phyloP scores from a whole-genome alignment of 768 basidiomycete genomes.

The Auriculariales sp. region DNA sequence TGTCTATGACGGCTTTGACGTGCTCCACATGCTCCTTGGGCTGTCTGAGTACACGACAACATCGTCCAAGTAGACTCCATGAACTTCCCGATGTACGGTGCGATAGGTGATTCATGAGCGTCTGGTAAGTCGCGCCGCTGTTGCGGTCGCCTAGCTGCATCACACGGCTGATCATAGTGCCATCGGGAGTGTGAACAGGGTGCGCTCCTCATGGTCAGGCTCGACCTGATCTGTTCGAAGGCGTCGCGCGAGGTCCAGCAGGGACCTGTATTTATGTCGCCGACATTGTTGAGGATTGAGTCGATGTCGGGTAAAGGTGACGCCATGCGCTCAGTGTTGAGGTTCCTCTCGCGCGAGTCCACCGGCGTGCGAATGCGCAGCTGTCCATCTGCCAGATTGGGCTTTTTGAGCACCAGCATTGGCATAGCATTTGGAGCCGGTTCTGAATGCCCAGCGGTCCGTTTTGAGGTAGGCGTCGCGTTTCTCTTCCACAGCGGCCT shows the following conservation, averaged over 20 bases:
- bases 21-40: constrained; percentile 17
- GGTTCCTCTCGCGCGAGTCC: constrained; percentile 17
- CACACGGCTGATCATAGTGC: constrained; percentile 28
- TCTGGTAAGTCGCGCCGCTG: constrained; percentile 25
- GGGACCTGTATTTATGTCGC: constrained; percentile 9
- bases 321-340: constrained; percentile 15
- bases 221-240: constrained; percentile 19
- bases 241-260: constrained; percentile 18
- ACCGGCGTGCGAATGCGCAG: constrained; percentile 11
- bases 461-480: constrained; percentile 15
- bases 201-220: constrained; percentile 8
- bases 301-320: constrained; percentile 17
- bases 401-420: constrained; percentile 20
- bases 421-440: constrained; percentile 16
- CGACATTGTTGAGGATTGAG: constrained; percentile 12
- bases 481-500: constrained; percentile 16
- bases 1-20: constrained; percentile 18
- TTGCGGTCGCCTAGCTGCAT: constrained; percentile 22
- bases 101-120: constrained; percentile 27
- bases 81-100: constrained; percentile 15
- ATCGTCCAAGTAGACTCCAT: constrained; percentile 23
- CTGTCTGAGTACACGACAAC: constrained; percentile 19
- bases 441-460: constrained; percentile 17
- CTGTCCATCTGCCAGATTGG: constrained; percentile 7
- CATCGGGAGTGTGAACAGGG: constrained; percentile 24